These are phyloP conservation scores for Drechslerella dactyloides DNA, from an alignment of 2,329 filamentous ascomycete species.

Conservation along the genomic window DNA sequence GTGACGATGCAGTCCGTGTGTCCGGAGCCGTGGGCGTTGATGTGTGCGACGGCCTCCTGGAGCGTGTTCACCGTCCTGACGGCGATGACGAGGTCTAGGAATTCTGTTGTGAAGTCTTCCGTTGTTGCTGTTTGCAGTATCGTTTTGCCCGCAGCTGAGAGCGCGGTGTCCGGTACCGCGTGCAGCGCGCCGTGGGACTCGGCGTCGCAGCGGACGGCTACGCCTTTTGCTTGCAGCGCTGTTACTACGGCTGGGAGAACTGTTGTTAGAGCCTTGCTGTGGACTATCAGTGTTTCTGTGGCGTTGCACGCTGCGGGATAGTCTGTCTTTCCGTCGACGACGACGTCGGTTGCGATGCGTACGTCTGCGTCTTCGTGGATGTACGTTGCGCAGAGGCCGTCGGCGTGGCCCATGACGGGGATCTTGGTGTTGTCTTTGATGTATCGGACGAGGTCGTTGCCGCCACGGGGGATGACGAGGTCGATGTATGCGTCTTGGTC, in stretches of 20 bases:
- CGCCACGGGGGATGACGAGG: constrained; percentile 89
- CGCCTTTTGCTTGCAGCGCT: constrained; percentile 76
- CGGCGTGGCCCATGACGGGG: constrained; percentile 92
- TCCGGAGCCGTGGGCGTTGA: constrained; percentile 83
- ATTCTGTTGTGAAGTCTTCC: constrained; percentile 83
- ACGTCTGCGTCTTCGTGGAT: constrained; percentile 78
- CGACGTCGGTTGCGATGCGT: constrained; percentile 73
- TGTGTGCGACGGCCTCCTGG: constrained; percentile 79
- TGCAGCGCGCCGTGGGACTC: constrained; percentile 70
- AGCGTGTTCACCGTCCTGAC: constrained; percentile 77
- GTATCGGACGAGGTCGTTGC: constrained; percentile 85
- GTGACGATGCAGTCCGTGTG: constrained; percentile 95
- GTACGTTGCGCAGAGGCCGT: constrained; percentile 88
- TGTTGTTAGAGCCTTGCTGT: constrained; percentile 68
- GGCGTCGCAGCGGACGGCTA: constrained; percentile 80
- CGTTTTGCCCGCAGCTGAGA: constrained; percentile 56
- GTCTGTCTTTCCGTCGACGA: constrained; percentile 90
- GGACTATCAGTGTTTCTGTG: constrained; percentile 87
- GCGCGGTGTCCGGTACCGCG: constrained; percentile 57
- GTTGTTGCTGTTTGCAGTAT: constrained; percentile 71
- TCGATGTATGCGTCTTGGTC: constrained; percentile 86
- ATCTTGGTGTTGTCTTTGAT: constrained; percentile 92
- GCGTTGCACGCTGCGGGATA: constrained; percentile 97
- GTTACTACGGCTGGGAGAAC: constrained; percentile 75
- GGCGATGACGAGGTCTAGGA: constrained; percentile 81